These are phyloP conservation scores for Candida khao-thaluensis DNA, from an alignment of 805 yeast species.

Conservation along the genomic window DNA sequence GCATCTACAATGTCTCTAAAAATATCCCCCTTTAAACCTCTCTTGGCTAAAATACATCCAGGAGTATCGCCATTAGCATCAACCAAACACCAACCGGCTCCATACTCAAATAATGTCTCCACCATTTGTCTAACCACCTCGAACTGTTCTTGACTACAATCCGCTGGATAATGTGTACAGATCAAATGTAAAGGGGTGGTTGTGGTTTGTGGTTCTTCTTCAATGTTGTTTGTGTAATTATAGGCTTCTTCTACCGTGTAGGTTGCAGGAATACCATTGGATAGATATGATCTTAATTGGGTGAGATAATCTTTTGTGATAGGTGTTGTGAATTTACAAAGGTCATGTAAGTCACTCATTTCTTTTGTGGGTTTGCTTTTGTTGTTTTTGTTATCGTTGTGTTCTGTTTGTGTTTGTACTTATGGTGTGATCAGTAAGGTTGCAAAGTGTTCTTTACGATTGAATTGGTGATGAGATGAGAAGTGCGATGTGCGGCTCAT, in stretches of 20 bases:
- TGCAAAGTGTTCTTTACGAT: no score
- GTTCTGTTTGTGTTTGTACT: no score
- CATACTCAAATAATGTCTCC: conserved; percentile 68
- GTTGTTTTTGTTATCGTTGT: no score
- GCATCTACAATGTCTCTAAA: conserved; percentile 66
- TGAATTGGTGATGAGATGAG: no score
- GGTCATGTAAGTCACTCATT: conserved; percentile 74
- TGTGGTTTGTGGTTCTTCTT: conserved; percentile 47
- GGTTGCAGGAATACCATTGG: conserved; percentile 76
- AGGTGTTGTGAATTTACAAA: conserved; percentile 54
- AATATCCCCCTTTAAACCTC: conserved; percentile 42
- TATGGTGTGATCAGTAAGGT: no score
- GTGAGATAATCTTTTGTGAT: conserved; percentile 45
- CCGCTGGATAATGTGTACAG: conserved; percentile 52
- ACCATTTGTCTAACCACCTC: conserved; percentile 53
- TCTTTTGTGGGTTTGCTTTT: no score
- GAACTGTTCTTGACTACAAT: conserved; percentile 42
- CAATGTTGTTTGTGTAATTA: conserved; percentile 48
- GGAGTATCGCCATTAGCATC: conserved; percentile 76
- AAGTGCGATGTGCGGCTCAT: no score
- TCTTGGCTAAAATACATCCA: conserved; percentile 70
- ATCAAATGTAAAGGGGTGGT: conserved; percentile 81
- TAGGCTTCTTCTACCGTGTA: conserved; percentile 77
- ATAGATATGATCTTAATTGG: conserved; percentile 46
- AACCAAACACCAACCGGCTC: conserved; percentile 88